Conservation (phyloP, 1,284 basidiomycete species). For the Moesziomyces sp. region DNA sequence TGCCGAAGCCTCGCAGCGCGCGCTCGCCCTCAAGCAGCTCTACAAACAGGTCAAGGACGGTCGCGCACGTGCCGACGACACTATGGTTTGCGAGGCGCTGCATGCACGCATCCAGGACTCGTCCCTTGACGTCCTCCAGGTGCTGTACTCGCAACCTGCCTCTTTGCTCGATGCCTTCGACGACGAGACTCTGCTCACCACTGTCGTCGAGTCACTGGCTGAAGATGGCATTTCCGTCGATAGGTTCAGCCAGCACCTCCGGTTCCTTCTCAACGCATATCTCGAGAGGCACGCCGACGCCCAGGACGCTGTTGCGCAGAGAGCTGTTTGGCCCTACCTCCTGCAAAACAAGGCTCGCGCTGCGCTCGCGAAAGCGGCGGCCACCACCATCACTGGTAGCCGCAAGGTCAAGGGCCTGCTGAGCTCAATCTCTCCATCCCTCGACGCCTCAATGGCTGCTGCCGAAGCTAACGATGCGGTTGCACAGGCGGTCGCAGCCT, state of each 20-base stretch:
- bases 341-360: slow-evolving; percentile 17
- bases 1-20: slow-evolving; percentile 47
- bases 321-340: slow-evolving; percentile 38
- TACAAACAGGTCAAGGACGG: slow-evolving; percentile 34
- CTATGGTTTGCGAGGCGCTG: slow-evolving; percentile 58
- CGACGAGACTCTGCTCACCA: slow-evolving; percentile 24
- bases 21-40: slow-evolving; percentile 51
- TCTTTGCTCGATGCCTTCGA: slow-evolving; percentile 42
- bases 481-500: slow-evolving; percentile 9
- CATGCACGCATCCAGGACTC: slow-evolving; percentile 47
- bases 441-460: slow-evolving; percentile 6
- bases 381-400: slow-evolving; percentile 14
- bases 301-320: slow-evolving; percentile 20
- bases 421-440: slow-evolving; percentile 9
- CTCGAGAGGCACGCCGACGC: slow-evolving; percentile 16
- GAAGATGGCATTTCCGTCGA: slow-evolving; percentile 19
- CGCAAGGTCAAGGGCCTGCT: slow-evolving; percentile 10
- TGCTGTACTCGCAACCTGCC: slow-evolving; percentile 43
- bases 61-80: slow-evolving; percentile 34
- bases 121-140: slow-evolving; percentile 40
- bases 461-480: slow-evolving; percentile 23
- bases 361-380: slow-evolving; percentile 8
- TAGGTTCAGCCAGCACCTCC: slow-evolving; percentile 41
- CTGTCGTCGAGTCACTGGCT: slow-evolving; percentile 31
- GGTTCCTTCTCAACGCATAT: slow-evolving; percentile 20